A percentile compares a stretch with the other conserved stretches of the same genome.
Conservation (phyloP, 495 filamentous ascomycete genomes). For the Penicillium mononematosum region DNA sequence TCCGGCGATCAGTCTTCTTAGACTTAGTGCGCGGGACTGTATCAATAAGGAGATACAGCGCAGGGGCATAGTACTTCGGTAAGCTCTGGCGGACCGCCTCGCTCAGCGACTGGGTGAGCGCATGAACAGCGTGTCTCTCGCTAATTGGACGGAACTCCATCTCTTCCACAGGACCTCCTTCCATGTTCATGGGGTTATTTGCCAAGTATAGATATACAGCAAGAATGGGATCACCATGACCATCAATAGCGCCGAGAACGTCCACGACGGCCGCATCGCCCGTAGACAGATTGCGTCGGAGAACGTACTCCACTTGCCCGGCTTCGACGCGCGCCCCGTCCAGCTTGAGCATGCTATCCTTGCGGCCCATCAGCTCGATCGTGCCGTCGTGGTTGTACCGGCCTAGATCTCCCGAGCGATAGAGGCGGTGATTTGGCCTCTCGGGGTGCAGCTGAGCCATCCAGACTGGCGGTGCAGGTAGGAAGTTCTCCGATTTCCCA, state of each 20-base stretch:
- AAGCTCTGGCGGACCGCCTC: slow-evolving; percentile 17
- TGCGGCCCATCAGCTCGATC: slow-evolving; percentile 71
- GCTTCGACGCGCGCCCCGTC: slow-evolving; percentile 76
- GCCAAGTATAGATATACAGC: slow-evolving; percentile 24
- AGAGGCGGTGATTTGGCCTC: slow-evolving; percentile 34
- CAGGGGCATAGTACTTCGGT: slow-evolving; percentile 27
- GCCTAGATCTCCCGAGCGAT: slow-evolving; percentile 79
- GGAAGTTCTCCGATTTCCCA: slow-evolving; percentile 21
- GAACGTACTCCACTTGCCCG: slow-evolving; percentile 58
- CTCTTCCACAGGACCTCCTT: slow-evolving; percentile 11
- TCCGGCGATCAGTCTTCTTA: slow-evolving; percentile 45
- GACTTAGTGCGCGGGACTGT: slow-evolving; percentile 42
- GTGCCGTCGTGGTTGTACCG: slow-evolving; percentile 66
- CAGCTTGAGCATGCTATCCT: slow-evolving; percentile 79
- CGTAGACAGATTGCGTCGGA: slow-evolving; percentile 14
- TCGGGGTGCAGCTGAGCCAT: slow-evolving; percentile 15
- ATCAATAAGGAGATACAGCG: slow-evolving; percentile 26
- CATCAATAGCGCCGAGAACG: slow-evolving; percentile 25
- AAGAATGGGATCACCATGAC: slow-evolving; percentile 23
- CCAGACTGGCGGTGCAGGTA: slow-evolving; percentile 15
- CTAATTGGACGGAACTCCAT: slow-evolving; percentile 22
- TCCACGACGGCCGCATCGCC: slow-evolving; percentile 28
- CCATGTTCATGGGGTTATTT: slow-evolving; percentile 17
- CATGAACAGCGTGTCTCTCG: slow-evolving; percentile 6
- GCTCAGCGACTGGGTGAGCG: slow-evolving; percentile 7